These are phyloP conservation scores for Setaria italica DNA, from an alignment of 202 grass and related monocot species.

Conservation along the genomic window DNA sequence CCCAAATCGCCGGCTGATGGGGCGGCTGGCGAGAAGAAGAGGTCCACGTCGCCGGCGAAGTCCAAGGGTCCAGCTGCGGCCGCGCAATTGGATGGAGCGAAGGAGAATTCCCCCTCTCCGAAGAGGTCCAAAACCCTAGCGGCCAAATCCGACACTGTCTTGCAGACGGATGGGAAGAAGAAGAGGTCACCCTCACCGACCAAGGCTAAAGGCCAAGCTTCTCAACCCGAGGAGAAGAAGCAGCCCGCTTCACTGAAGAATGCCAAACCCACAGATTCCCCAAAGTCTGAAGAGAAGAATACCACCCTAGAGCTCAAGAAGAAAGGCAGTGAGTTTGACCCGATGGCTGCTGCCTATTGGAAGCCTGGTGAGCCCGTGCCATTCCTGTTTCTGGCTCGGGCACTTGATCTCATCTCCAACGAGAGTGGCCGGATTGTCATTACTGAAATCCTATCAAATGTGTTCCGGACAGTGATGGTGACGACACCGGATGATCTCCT, in stretches of 20 bases:
- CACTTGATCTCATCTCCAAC: conserved; percentile 87
- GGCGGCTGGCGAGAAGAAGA: conserved; percentile 36
- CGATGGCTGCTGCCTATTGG: conserved; percentile 76
- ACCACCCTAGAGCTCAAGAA: conserved; percentile 77
- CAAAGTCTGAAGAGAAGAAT: conserved; percentile 52
- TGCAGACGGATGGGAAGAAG: conserved; percentile 11
- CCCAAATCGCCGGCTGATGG: conserved; percentile 27
- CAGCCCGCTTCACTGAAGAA: conserved; percentile 40
- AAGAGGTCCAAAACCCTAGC: conserved; percentile 73
- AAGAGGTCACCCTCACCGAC: conserved; percentile 29
- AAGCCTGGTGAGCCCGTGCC: conserved; percentile 77
- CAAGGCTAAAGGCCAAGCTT: conserved; percentile 32
- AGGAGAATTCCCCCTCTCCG: conserved; percentile 46
- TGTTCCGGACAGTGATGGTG: conserved; percentile 81
- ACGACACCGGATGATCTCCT: conserved; percentile 84
- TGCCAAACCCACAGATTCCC: conserved; percentile 30
- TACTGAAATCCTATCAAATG: conserved; percentile 90
- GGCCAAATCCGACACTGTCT: conserved; percentile 50
- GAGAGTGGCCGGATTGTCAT: conserved; percentile 86
- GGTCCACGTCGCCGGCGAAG: conserved; percentile 43
- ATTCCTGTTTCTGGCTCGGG: conserved; percentile 78
- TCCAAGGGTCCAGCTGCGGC: conserved; percentile 38
- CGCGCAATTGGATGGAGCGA: conserved; percentile 31
- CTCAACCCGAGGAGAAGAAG: conserved; percentile 42
- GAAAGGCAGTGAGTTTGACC: conserved; percentile 76